A percentile compares a stretch with the other conserved stretches of the same genome.
Conservation (phyloP, 1,139 yeast species). For the Zygosaccharomyces sapae region DNA sequence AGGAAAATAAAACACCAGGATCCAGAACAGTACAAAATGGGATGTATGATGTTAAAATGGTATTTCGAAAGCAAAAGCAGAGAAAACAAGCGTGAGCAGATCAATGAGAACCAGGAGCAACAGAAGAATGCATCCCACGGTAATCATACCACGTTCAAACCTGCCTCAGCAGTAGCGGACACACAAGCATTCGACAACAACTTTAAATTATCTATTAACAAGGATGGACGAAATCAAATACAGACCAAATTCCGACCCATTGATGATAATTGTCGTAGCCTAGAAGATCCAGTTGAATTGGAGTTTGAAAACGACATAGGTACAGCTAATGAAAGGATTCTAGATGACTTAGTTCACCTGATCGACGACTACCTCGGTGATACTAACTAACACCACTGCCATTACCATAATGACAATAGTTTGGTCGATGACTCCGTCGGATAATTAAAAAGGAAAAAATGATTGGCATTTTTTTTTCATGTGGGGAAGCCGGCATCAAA, state of each 20-base stretch:
- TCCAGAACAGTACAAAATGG: slow-evolving; percentile 6
- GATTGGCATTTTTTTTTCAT: background rate
- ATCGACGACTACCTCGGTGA: slow-evolving; percentile 8
- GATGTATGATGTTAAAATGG: slow-evolving; percentile 10
- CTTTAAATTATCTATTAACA: background rate
- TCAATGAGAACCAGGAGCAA: background rate
- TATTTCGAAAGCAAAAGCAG: slow-evolving; percentile 4
- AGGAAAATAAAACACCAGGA: background rate
- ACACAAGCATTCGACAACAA: background rate
- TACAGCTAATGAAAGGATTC: slow-evolving; percentile 7
- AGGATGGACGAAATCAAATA: background rate
- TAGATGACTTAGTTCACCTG: slow-evolving; percentile 7
- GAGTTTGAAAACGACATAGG: background rate
- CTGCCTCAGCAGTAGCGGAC: background rate
- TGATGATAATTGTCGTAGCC: background rate
- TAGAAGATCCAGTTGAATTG: background rate
- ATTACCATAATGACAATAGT: too few relatives aligned
- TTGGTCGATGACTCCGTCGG: too few relatives aligned
- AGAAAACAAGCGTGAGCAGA: background rate
- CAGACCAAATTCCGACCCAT: background rate
- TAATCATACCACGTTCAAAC: background rate
- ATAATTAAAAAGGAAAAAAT: background rate
- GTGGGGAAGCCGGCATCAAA: too few relatives aligned
- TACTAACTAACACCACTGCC: background rate
- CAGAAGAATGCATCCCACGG: background rate